Base-by-base conservation (phyloP, 2,329 filamentous ascomycete species). In the Scopulariopsis brevicaulis region DNA sequence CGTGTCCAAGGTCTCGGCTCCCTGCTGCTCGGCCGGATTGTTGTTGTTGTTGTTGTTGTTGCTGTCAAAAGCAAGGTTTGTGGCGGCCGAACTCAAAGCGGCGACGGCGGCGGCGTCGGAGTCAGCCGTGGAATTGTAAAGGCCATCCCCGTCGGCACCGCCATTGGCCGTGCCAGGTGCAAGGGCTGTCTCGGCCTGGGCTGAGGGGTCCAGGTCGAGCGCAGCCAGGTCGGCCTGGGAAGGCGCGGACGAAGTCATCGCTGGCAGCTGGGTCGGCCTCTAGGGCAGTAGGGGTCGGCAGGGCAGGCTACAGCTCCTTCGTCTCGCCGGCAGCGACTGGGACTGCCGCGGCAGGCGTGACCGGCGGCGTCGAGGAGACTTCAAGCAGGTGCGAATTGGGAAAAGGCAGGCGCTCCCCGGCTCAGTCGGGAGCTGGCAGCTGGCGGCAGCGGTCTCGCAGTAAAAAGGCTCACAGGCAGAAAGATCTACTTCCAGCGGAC, bases 171-270 rank as follows among this genome's bases (percentile, higher is more conserved):
- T 58, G 60, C 58, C 28, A 61, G 56, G 43, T 56, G 59, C 60
- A 56, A 52, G 52, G 25, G 25, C 46, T 14, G 57, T 40, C n/a
- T 53, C 35, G 28, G 28, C 8, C 40, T 55, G 57, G 34, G 28
- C 50, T 32, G 48, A 50, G 46, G 51, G 53, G 46, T 56, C 53
- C 24, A 51, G 53, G 46, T 56, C 53, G 20, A 51, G 56, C 35
- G 56, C 54, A 46, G 48, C 51, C 63, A 68, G 71, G 70, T 70
- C 72, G 22, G 56, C 50, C 56, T 58, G 56, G 46, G 56, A 15
- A 43, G 24, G 48, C 69, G 69, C 73, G 69, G 78, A 80, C 79
- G 79, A 82, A 80, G 77, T 81, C 79, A 82, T 82, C 78, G 78
- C 79, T 81, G 71, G 22, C 72, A 76, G 69, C 68, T 63, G 58